Base-by-base conservation (phyloP, 805 yeast genomes). In the Suhomyces kilbournensis region DNA sequence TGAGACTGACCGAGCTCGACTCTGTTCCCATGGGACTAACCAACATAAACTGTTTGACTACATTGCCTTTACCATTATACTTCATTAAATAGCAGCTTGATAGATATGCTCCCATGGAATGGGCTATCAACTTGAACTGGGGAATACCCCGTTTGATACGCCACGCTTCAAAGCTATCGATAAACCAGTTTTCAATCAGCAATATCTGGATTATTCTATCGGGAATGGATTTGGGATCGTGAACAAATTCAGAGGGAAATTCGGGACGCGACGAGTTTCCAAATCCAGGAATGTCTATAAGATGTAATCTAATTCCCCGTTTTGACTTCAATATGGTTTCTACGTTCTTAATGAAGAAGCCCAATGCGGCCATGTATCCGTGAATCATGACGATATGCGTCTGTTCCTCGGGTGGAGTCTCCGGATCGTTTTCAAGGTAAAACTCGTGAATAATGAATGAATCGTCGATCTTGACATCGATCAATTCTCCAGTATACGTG, bases 11-110 rank as follows among this genome's bases (percentile, higher is more conserved):
- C 28, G 59, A 58, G 49, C 69, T 72, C 12, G 76, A 64, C 52
- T 74, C 78, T 0, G 78, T 72, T 3, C 78, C 78, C 77, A 74
- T 69, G 3, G 78, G 78, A 56, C 77, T 72, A 4, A 74, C 75
- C 15, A 66, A 50, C 34, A 68, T 59, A 43, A 60, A 66, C 35
- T 56, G 63, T 42, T 51, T 62, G 26, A 63, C 73, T 22, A 58
- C 40, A 25, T 54, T 47, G 10, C 34, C 39, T 17, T 55, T 54
- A 9, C 62, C 60, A 48, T 70, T 69, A 53, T 71, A 72, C 56
- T 74, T 74, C 71, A 74, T 60, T 20, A 74, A 57, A 54, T 74
- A 74, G 53, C 77, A 72, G 51, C 75, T 62, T 12, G 71, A 58
- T 23, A 74, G 56, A 50, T 74, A 74, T 3, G 74, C 78, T 3